A percentile compares a stretch with the other conserved stretches of the same genome.
These are phyloP conservation scores for Pseudocercospora crystallina DNA, from an alignment of 2,329 filamentous ascomycete genomes.

Conservation along the genomic window DNA sequence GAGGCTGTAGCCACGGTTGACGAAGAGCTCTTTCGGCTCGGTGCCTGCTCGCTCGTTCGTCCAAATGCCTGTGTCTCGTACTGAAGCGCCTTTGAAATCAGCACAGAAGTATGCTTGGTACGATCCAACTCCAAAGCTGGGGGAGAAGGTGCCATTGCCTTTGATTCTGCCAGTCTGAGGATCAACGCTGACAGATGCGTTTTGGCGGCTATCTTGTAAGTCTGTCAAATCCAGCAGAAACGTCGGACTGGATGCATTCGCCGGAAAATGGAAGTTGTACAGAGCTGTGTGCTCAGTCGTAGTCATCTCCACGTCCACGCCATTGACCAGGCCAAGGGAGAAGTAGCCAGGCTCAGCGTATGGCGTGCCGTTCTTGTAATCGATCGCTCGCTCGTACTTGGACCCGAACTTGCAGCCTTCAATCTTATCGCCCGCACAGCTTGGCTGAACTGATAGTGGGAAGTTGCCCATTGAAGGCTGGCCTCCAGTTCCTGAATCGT, in stretches of 20 bases:
- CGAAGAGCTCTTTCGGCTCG: constrained; percentile 37
- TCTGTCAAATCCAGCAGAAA: constrained; percentile 61
- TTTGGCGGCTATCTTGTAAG: constrained; percentile 51
- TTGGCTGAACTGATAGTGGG: constrained; percentile 28
- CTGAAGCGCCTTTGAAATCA: constrained; percentile 53
- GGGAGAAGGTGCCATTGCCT: constrained; percentile 58
- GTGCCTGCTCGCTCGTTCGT: constrained; percentile 51
- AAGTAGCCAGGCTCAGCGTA: constrained; percentile 61
- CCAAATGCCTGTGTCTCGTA: constrained; percentile 59
- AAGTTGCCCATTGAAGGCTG: constrained; percentile 25
- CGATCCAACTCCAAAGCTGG: constrained; percentile 60
- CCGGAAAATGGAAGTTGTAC: constrained; percentile 55
- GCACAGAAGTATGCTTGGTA: constrained; percentile 61
- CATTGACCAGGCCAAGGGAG: constrained; percentile 54
- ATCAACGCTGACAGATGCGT: constrained; percentile 55
- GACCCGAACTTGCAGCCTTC: constrained; percentile 50
- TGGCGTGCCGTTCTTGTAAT: constrained; percentile 51
- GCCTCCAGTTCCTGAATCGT: constrained; percentile 52
- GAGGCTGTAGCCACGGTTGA: constrained; percentile 31
- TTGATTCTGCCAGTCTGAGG: constrained; percentile 53
- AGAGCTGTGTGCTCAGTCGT: constrained; percentile 58
- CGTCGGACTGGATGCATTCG: constrained; percentile 48
- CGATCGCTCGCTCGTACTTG: constrained; percentile 49
- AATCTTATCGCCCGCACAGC: constrained; percentile 25
- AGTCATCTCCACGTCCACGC: constrained; percentile 60